Evolutionary conservation across 805 yeast genomes (phyloP), one percentile per base, ranked within the genome.

Genomic region (Candida odintsovae): DNA sequence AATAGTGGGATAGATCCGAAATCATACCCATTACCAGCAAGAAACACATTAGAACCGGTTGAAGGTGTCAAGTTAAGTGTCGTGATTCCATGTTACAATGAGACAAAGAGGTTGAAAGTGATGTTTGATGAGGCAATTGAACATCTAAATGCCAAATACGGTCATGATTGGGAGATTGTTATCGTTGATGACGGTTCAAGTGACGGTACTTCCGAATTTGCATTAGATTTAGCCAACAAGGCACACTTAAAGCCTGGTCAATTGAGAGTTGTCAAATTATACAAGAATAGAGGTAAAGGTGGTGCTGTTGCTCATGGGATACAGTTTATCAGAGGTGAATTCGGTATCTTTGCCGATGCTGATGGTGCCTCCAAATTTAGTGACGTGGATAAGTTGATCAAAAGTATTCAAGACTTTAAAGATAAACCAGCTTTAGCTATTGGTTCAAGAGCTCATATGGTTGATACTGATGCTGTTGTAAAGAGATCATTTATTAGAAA

Each of bases 371-470:
- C 95, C 22, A 73, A 76, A 54, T 94, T 94, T 62, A 58, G 77
- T 22, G 97, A 90, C 63, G 70, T 86, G 22, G 59, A 60, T 2
- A 77, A 74, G 46, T 70, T 90, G 48, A 51, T 79, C 11, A 60
- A 58, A 3, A 65, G 70, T 12, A 70, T 85, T 25, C 59, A 64
- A 45, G 42, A 54, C 41, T 16, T 43, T 1, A 50, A 45, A 8
- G 50, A 50, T 19, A 44, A 56, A 7, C 76, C 89, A 1, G 86
- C 81, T 0, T 70, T 92, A 18, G 90, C 94, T 1, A 77, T 92
- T 43, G 99, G 99, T 3, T 87, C 96, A 20, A 78, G 99, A 45
- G 97, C 98, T 2, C 98, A 94, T 62, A 88, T 94, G 95, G 96
- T 90, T 20, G 80, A 83, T 49, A 86, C 97, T 0, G 97, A 90